Base-by-base conservation (phyloP, 164 flowering plant genomes). In the Chimonanthus praecox region DNA sequence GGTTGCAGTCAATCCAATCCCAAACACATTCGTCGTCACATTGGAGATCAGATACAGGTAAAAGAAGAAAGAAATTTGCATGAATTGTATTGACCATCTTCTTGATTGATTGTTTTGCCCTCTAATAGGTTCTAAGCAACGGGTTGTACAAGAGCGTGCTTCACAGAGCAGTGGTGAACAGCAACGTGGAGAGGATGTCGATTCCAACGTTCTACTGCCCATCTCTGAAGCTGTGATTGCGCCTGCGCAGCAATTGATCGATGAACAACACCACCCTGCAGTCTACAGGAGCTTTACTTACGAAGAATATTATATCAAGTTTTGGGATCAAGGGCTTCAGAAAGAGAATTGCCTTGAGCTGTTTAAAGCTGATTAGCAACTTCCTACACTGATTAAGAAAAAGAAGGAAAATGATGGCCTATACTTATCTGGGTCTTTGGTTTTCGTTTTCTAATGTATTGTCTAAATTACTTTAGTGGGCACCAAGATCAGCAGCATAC, bases 21-120 rank as follows among this genome's bases (percentile, higher is more conserved):
- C 94, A 0, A 67, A 82, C 69, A 91, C 96, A 2, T 85, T 92
- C 79, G 89, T 89, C 72, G 76, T 92, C 15, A 92, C 80, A 85
- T 92, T 45, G 97, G 97, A 6, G 97, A 92, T 58, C 97, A 92
- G 68, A 58, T 92, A 16, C 91, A 92, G 90, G 95, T 90, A 63
- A 63, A 15, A 63, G 21, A 54, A 5, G 4, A 54, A 13, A 54
- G 60, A 6, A 3, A 54, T 54, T 54, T 54, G 15, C 60, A 13
- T 33, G 33, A 33, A 33, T 33, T 33, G 33, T 33, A 1, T 33
- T 33, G 33, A 33, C 33, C 33, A 33, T 33, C 1, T 33, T 33
- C 33, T 33, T 64, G 67, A 64, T 3, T 63, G 66, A 63, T 63
- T 63, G 44, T 2, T 54, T 8, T 8, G 11, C 3, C 15, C 8